Conservation (phyloP, 108 stramenopile species). For the Cyclotella cryptica region DNA sequence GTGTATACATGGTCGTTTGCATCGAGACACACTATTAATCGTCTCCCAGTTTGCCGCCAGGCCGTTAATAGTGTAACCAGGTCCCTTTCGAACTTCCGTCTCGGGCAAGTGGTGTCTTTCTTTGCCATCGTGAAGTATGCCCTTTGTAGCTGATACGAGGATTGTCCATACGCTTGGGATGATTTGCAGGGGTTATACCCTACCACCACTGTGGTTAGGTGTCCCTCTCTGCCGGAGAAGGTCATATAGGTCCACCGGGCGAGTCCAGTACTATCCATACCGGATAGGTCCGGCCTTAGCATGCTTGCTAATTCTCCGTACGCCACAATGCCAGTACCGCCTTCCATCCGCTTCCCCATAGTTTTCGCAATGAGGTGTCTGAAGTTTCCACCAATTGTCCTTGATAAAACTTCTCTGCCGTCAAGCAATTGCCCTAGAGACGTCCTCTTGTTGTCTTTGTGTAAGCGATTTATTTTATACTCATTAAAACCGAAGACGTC, state of each 20-base stretch:
- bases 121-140: slow-evolving; percentile 3
- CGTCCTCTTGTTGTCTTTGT: too few relatives aligned
- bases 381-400: background rate
- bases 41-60: slow-evolving; percentile 9
- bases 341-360: too few relatives aligned
- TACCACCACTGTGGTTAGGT: background rate
- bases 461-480: too few relatives aligned
- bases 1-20: too few relatives aligned
- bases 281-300: background rate
- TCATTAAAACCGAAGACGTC: too few relatives aligned
- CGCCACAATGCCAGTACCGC: too few relatives aligned
- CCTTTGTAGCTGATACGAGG: slow-evolving; percentile 21
- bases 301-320: too few relatives aligned
- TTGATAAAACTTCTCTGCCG: slow-evolving; percentile 12
- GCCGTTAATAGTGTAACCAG: too few relatives aligned
- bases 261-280: background rate
- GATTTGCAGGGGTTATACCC: slow-evolving; percentile 22
- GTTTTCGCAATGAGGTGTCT: too few relatives aligned
- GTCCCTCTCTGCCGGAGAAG: too few relatives aligned
- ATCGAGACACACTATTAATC: too few relatives aligned
- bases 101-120: background rate
- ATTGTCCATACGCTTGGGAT: background rate
- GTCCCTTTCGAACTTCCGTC: slow-evolving; percentile 18
- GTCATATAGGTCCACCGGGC: background rate
- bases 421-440: slow-evolving; percentile 9